Base-by-base conservation (phyloP, 371 early-diverging fungal genomes). In the Circinella minor region DNA sequence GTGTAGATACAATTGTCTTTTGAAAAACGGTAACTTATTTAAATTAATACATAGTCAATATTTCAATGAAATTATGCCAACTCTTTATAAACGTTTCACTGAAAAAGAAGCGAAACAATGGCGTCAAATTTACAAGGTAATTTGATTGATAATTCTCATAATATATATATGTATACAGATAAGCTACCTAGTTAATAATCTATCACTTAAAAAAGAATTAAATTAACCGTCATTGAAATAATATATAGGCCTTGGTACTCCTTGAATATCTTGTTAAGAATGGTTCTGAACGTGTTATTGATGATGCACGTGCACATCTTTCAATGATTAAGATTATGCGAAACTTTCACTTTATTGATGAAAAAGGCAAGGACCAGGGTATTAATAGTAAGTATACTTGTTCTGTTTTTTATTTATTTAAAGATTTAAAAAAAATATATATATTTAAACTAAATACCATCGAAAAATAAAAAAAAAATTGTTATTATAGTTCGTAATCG, bases 331-430 rank as follows among this genome's bases (percentile, higher is more conserved):
- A 94, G 70, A 89, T 91, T 54, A 86, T 96, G 72, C 81, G 88
- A 63, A 95, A 88, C 82, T 95, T 93, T 68, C 85, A 92, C 63
- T 93, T 83, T 63, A 86, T 95, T 20, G 98, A 98, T 71, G 95
- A 95, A 37, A 95, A 96, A 72, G 94, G 93, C 73, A 98, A 97
- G 77, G 99, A 98, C 76, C 95, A 98, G 82, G 99, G 99, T 1
- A 89, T 98, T 66, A 98, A 98, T 73, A 93, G 94, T 95, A 87
- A 55, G 79, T 71, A 7, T 15, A 46, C 8, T 10, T n/a, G n/a
- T n/a, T 17, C 27, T 8, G 64, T 5, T 4, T 39, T 43, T 43
- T 18, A n/a, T n/a, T n/a, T n/a, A n/a, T n/a, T 62, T 8, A 17
- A 47, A 34, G 27, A 61, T 4, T 37, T 51, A 51, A 14, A 2